Evolutionary conservation across 1,139 yeast genomes (phyloP), one percentile per base, ranked within the genome.

Genomic region (Candida tetrigidarum): DNA sequence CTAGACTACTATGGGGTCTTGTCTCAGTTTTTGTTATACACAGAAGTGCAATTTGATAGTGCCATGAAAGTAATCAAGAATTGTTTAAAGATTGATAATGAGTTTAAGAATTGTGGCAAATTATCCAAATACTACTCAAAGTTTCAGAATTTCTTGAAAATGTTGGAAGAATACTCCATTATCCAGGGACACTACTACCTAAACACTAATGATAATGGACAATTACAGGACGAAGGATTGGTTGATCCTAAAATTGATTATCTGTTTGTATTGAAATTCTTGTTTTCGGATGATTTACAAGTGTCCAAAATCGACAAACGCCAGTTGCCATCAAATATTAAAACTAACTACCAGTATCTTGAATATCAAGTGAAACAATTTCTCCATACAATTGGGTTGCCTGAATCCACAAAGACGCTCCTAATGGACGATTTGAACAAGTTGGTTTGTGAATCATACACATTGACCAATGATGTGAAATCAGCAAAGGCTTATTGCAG

Each of bases 21-120:
- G 23, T 63, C 86, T 1, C 67, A 69, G 26, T 69, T 78, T 43
- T 67, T 78, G 45, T 67, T 78, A 40, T 82, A 69, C 56, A 76
- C 80, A 9, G 72, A 79, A 37, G 67, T 69, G 35, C 83, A 83
- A 48, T 76, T 73, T 51, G 77, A 74, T 16, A 68, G 68, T 35
- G 78, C 88, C 0, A 64, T 76, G 54, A 71, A 65, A 48, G 69
- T 72, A 26, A 68, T 82, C 33, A 78, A 83, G 50, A 74, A 74
- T 50, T 88, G 96, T 59, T 67, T 88, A 43, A 79, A 85, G 51
- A 78, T 77, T 39, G 88, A 89, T 60, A 86, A 87, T 55, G 96
- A 86, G 46, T 75, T 71, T 51, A 67, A 68, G 37, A 60, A 58
- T 4, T 86, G 95, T 62, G 80, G 82, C 25, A 62, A 58, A 20